Percentiles rank a stretch among this genome's conserved stretches.
Evolutionary conservation across 108 stramenopile species (phyloP).

Genomic region (Nitzschia inconspicua): DNA sequence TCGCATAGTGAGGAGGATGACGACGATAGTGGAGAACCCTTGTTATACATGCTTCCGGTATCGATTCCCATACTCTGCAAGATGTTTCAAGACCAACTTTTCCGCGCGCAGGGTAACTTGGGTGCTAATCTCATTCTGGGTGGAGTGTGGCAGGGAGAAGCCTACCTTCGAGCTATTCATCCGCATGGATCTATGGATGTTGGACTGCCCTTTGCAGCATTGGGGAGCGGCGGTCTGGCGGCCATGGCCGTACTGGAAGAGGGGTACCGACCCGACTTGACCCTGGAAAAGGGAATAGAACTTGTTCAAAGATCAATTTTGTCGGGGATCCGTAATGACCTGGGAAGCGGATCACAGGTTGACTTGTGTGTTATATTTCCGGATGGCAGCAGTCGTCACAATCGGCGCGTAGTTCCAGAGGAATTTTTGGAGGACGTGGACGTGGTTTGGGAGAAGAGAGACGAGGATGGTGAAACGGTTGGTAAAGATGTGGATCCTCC

Average conservation of each 20-base stretch:
- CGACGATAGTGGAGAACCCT: background rate
- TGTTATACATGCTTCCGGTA: conserved; percentile 26
- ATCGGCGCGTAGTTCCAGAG: conserved; percentile 34
- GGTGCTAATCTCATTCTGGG: conserved; percentile 79
- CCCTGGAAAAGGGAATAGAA: conserved; percentile 56
- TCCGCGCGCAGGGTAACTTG: conserved; percentile 40
- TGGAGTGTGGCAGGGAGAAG: conserved; percentile 47
- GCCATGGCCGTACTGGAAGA: conserved; percentile 77
- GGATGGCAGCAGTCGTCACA: conserved; percentile 19
- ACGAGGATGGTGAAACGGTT: background rate
- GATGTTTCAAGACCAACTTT: conserved; percentile 51
- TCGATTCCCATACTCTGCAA: conserved; percentile 39
- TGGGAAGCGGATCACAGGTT: conserved; percentile 81
- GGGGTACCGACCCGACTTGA: conserved; percentile 34
- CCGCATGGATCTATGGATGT: conserved; percentile 78
- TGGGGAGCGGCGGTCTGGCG: conserved; percentile 83
- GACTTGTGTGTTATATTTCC: conserved; percentile 50
- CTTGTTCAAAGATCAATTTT: conserved; percentile 59
- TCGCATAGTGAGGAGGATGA: conserved; percentile 13
- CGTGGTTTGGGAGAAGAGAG: conserved; percentile 31
- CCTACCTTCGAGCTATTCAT: conserved; percentile 66
- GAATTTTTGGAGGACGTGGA: conserved; percentile 34
- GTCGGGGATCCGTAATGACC: conserved; percentile 82
- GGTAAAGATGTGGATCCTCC: background rate
- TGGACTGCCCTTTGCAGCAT: conserved; percentile 64